These are phyloP conservation scores for Phytopythium ostracodes DNA, from an alignment of 352 stramenopile species.

Conservation along the genomic window DNA sequence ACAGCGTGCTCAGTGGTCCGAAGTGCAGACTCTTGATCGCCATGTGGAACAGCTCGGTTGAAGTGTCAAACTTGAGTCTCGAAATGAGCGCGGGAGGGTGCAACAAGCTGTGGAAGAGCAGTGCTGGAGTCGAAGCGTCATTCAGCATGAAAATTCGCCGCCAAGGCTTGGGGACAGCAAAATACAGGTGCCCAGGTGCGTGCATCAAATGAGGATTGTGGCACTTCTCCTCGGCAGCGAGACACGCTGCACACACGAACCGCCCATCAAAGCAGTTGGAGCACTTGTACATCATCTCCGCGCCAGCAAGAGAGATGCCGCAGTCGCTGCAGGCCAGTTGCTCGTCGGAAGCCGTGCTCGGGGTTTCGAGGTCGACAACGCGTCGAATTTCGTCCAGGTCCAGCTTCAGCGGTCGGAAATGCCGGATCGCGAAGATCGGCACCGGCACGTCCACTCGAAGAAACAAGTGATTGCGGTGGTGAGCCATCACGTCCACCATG, in stretches of 20 bases:
- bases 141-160: slow-evolving; percentile 24
- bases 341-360: not conserved
- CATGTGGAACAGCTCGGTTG: slow-evolving; percentile 66
- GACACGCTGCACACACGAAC: slow-evolving; percentile 44
- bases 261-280: slow-evolving; percentile 50
- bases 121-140: slow-evolving; percentile 7
- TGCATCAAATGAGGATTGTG: slow-evolving; percentile 51
- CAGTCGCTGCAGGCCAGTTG: slow-evolving; percentile 26
- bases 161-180: slow-evolving; percentile 48
- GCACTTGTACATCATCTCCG: slow-evolving; percentile 50
- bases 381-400: slow-evolving; percentile 1
- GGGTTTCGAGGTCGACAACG: slow-evolving; percentile 9
- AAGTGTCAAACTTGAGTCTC: slow-evolving; percentile 37
- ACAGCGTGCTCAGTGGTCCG: slow-evolving; percentile 53
- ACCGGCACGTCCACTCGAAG: slow-evolving; percentile 56
- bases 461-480: slow-evolving; percentile 59
- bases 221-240: slow-evolving; percentile 42
- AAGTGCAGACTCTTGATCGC: slow-evolving; percentile 64
- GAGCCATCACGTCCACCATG: slow-evolving; percentile 18
- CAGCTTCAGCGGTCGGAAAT: slow-evolving; percentile 44
- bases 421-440: slow-evolving; percentile 52
- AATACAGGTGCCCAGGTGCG: slow-evolving; percentile 61
- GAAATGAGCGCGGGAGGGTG: slow-evolving; percentile 56
- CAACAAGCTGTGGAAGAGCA: slow-evolving; percentile 37
- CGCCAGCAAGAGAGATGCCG: slow-evolving; percentile 23